Evolutionary conservation across 108 stramenopile genomes (phyloP), one percentile per base, ranked within the genome.

Genomic region (Skeletonema costatum): DNA sequence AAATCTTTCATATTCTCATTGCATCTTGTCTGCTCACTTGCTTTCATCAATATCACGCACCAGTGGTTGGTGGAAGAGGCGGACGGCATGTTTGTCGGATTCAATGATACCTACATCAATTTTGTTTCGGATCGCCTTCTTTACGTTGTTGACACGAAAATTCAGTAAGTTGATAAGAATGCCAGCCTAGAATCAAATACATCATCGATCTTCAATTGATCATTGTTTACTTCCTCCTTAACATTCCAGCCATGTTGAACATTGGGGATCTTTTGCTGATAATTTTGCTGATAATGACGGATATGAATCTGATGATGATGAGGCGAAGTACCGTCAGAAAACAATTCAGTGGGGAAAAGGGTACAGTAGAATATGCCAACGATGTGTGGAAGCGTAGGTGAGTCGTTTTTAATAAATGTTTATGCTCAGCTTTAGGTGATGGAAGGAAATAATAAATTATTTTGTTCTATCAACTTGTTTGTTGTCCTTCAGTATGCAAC

Each of bases 51-150:
- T n/a, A 4, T 25, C 16, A 63, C 32, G 32, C 10, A 46, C 16
- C 44, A 66, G 64, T 73, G 73, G 73, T 39, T 73, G 13, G 73
- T 73, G 1, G 73, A 73, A 14, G 7, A 53, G 7, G 73, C 73
- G 9, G 66, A 68, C 3, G n/a, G 46, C 44, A 73, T 73, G 17
- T 73, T 73, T 25, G 48, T 68, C 10, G 73, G 73, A n/a, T 5
- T 67, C 4, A 44, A 68, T 2, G 73, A 73, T 51, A 7, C 17
- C 31, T 73, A 73, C 30, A 68, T 73, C 16, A 30, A 68, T 32
- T 53, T 51, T 29, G 30, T 31, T 14, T 13, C 25, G 19, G 44
- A 50, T 50, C 42, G 66, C 21, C 41, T 73, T 21, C 12, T 14
- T 2, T 73, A 67, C 73, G 42, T 66, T 17, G 66, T 73, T 42